Percentiles rank a stretch among this genome's conserved stretches.
Evolutionary conservation across 441 rosid species (phyloP).

Genomic region (Adansonia grandidieri): DNA sequence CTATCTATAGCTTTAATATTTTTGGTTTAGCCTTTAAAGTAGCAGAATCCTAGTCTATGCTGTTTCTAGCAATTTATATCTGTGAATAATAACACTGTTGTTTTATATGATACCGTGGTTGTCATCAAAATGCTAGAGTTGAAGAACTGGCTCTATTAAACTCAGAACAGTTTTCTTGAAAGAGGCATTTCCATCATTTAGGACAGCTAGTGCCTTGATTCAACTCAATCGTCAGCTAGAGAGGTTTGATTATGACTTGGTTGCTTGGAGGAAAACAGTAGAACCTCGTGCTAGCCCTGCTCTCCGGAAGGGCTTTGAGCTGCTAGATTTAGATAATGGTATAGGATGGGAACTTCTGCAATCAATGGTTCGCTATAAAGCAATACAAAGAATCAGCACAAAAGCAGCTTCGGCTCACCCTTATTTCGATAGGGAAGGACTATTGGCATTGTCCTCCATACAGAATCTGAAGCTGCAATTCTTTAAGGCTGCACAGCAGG

Average conservation of each 20-base stretch:
- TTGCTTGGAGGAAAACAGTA: slow-evolving; percentile 72
- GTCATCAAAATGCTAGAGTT: slow-evolving; percentile 7
- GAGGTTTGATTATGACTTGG: slow-evolving; percentile 84
- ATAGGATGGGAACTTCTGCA: slow-evolving; percentile 92
- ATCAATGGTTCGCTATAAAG: slow-evolving; percentile 89
- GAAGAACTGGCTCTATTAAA: slow-evolving; percentile 20
- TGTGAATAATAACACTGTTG: neutral
- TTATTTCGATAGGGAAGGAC: slow-evolving; percentile 78
- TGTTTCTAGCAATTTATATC: neutral
- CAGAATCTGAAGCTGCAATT: slow-evolving; percentile 75
- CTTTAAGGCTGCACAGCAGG: slow-evolving; percentile 86
- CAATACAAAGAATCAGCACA: slow-evolving; percentile 88
- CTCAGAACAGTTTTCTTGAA: slow-evolving; percentile 16
- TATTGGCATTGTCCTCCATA: slow-evolving; percentile 76
- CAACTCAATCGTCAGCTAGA: slow-evolving; percentile 91
- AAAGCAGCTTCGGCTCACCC: slow-evolving; percentile 89
- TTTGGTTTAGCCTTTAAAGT: slow-evolving; percentile 1
- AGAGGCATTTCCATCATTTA: slow-evolving; percentile 78
- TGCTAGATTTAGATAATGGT: slow-evolving; percentile 81
- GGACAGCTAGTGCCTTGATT: slow-evolving; percentile 73
- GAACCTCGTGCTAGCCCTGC: slow-evolving; percentile 83
- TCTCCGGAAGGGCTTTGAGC: slow-evolving; percentile 71
- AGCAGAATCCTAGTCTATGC: neutral
- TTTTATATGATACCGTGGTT: neutral
- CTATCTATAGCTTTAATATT: neutral